Conservation (phyloP, 2,329 filamentous ascomycete genomes). For the Fusarium redolens region DNA sequence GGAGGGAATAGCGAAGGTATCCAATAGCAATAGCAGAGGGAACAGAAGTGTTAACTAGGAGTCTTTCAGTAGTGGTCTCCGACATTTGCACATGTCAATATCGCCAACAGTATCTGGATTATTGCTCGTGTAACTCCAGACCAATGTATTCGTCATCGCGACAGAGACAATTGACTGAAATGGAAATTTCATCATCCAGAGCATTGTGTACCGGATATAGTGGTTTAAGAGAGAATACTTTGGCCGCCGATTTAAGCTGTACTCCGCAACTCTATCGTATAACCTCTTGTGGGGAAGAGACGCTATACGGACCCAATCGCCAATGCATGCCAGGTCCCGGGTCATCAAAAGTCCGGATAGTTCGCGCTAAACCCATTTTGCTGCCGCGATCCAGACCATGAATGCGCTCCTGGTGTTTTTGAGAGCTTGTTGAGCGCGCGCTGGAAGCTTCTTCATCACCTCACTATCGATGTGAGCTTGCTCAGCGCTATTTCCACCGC, state of each 20-base stretch:
- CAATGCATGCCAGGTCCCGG: conserved; percentile 1
- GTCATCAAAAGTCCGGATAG: conserved; percentile 24
- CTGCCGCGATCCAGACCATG: conserved; percentile 33
- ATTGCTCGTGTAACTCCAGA: not conserved
- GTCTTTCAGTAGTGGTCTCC: not conserved
- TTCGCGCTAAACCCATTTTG: conserved; percentile 31
- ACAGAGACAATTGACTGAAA: not conserved
- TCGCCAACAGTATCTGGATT: not conserved
- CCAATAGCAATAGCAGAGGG: not conserved
- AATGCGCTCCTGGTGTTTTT: conserved; percentile 45
- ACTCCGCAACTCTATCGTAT: not conserved
- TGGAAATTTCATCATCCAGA: not conserved
- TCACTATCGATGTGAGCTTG: conserved; percentile 41
- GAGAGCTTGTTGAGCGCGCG: conserved; percentile 31
- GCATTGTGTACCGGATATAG: not conserved
- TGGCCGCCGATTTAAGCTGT: not conserved
- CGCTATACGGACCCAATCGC: not conserved
- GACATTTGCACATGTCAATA: not conserved
- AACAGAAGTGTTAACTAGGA: not conserved
- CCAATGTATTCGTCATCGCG: not conserved
- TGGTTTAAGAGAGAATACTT: not conserved
- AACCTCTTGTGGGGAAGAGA: not conserved
- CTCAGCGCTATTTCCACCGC: conserved; percentile 15
- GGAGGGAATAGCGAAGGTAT: not conserved
- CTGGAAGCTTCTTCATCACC: conserved; percentile 24